Conservation (phyloP, 1,284 basidiomycete species). For the Prillingera fragicola region DNA sequence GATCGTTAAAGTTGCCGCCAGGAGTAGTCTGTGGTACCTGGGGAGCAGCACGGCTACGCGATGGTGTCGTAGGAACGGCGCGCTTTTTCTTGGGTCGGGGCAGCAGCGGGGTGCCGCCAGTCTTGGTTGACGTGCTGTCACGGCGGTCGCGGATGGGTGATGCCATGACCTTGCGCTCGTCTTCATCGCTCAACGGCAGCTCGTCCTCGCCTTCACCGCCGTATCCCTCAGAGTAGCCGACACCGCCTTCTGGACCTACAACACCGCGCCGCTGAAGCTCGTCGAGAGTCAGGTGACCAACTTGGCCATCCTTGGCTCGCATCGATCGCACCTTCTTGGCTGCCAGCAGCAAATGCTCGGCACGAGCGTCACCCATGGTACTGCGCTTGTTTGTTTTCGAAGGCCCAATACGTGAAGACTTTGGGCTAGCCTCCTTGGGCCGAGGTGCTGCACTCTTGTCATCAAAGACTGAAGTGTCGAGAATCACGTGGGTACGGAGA, state of each 20-base stretch:
- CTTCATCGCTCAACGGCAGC: slow-evolving; percentile 7
- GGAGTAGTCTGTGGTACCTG: slow-evolving; percentile 36
- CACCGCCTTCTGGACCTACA: slow-evolving; percentile 40
- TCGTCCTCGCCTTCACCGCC: slow-evolving; percentile 28
- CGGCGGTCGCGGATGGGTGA: slow-evolving; percentile 13
- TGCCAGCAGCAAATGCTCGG: slow-evolving; percentile 45
- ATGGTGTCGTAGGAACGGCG: slow-evolving; percentile 29
- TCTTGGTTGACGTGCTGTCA: slow-evolving; percentile 4
- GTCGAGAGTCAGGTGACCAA: slow-evolving; percentile 36
- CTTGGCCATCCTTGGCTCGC: slow-evolving; percentile 21
- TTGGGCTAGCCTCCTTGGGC: slow-evolving; percentile 1
- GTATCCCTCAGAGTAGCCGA: slow-evolving; percentile 44
- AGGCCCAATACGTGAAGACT: neutral
- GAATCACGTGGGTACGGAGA: slow-evolving; percentile 41
- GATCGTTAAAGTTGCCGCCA: slow-evolving; percentile 42
- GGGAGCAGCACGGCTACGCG: slow-evolving; percentile 10
- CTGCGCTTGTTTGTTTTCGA: slow-evolving; percentile 6
- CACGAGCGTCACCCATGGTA: slow-evolving; percentile 44
- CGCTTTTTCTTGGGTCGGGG: slow-evolving; percentile 33
- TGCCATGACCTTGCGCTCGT: slow-evolving; percentile 10
- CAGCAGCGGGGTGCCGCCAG: slow-evolving; percentile 21
- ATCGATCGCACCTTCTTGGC: slow-evolving; percentile 40
- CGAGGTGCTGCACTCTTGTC: too few species aligned
- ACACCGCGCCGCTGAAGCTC: slow-evolving; percentile 39
- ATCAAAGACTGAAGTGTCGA: slow-evolving; percentile 17